A percentile compares a stretch with the other conserved stretches of the same genome.
phyloP scores from a whole-genome alignment of 148 eudicot species.

The Amaranthus hypochondriacus region DNA sequence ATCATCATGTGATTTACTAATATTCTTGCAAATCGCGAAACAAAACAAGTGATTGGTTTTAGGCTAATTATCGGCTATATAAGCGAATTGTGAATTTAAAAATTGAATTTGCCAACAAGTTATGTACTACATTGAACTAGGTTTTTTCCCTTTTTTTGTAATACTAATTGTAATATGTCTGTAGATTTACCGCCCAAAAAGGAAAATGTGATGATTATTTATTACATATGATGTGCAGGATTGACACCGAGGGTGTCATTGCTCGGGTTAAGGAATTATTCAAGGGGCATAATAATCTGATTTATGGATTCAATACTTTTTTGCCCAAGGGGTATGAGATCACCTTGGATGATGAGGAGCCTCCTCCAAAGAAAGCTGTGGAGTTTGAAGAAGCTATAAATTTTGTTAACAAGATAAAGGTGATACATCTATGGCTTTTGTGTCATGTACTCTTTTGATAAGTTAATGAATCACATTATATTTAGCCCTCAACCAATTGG shows the following conservation, averaged over 20 bases:
- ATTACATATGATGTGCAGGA: conserved; percentile 37
- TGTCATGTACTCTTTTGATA: too few relatives aligned
- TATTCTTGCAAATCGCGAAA: too few relatives aligned
- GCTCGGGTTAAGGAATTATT: conserved; percentile 87
- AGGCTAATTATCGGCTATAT: too few relatives aligned
- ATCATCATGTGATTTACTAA: neutral
- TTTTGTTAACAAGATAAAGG: conserved; percentile 99
- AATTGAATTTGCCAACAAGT: too few relatives aligned
- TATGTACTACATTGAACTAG: neutral
- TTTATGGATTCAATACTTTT: conserved; percentile 93
- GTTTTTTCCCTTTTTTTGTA: neutral
- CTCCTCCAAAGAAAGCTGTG: conserved; percentile 70
- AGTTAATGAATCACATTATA: too few relatives aligned
- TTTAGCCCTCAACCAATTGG: too few relatives aligned
- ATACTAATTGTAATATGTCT: neutral
- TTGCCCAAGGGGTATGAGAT: conserved; percentile 96
- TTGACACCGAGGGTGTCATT: conserved; percentile 93
- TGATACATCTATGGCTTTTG: conserved; percentile 14
- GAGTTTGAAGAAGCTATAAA: conserved; percentile 95
- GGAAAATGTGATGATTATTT: conserved; percentile 1
- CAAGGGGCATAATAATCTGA: conserved; percentile 85
- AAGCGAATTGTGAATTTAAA: too few relatives aligned
- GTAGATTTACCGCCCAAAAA: neutral
- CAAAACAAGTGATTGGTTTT: too few relatives aligned
- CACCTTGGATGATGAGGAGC: conserved; percentile 66